Conservation (phyloP, 23 red algal species). For the Pyropia haitanensis region DNA sequence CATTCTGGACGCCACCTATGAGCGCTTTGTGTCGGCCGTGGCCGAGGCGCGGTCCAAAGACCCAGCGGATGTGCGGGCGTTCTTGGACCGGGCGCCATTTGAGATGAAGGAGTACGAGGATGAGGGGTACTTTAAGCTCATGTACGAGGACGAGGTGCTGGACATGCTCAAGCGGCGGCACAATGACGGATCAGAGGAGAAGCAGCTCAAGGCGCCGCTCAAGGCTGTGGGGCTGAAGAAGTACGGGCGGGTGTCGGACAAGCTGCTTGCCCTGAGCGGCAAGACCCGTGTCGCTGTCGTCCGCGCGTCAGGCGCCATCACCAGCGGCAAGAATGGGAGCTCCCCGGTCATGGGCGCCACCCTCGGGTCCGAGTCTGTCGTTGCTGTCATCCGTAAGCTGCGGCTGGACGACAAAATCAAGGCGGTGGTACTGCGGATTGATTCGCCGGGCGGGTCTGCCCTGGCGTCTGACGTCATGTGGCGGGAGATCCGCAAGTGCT, state of each 20-base stretch:
- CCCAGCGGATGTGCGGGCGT: conserved; percentile 15
- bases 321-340: conserved; percentile 42
- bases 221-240: conserved; percentile 21
- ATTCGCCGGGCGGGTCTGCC: conserved; percentile 83
- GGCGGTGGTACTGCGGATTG: conserved; percentile 74
- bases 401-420: conserved; percentile 41
- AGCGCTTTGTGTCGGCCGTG: conserved; percentile 50
- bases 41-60: conserved; percentile 16
- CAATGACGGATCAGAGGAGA: conserved; percentile 9
- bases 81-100: conserved; percentile 61
- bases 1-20: conserved; percentile 40
- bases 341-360: conserved; percentile 55
- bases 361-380: conserved; percentile 61
- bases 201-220: conserved; percentile 38
- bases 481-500: conserved; percentile 45
- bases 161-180: conserved; percentile 69
- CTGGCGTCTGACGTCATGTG: conserved; percentile 91
- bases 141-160: conserved; percentile 70
- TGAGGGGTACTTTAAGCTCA: conserved; percentile 44
- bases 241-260: conserved; percentile 36
- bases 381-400: conserved; percentile 68
- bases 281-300: conserved; percentile 66
- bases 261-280: conserved; percentile 43
- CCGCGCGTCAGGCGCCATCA: conserved; percentile 81
- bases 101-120: conserved; percentile 62